Base-by-base conservation (phyloP, 352 stramenopile species). In the Phytophthora fragariae region DNA sequence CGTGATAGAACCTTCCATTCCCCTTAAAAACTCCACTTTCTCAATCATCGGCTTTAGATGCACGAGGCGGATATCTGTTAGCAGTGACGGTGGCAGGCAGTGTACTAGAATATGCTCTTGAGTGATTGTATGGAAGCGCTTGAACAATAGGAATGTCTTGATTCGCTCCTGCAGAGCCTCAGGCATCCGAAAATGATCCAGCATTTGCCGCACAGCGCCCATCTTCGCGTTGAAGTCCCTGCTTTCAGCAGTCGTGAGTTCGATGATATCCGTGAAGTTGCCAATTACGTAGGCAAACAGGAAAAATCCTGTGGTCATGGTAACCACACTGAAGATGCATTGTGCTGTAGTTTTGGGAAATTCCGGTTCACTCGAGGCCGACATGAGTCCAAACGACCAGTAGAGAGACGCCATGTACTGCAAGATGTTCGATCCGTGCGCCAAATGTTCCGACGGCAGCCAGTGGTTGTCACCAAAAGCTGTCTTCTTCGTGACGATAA, bases 221-320 rank as follows among this genome's bases (percentile, higher is more conserved):
- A 91, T 70, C 35, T 86, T 83, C 6, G 66, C 67, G 60, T 88
- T 84, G 53, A 91, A 92, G 14, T 88, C 77, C 5, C 83, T 85
- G 29, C 87, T 88, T 35, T 89, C 83, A 4, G 76, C 80, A 24
- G 86, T 83, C 35, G 83, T 81, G 31, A 91, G 72, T 39, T 88
- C 79, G 15, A 86, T 89, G 3, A 83, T 86, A 54, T 92, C 83
- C 0, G 78, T 68, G 19, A 92, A 83, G 57, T 92, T 92, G 10
- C 85, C 85, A 33, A 92, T 77, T 11, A 92, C 80, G 57, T 92
- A 92, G 17, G 85, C 82, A 44, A 92, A 87, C 1, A 91, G 65
- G 54, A 92, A 92, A 21, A 92, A 89, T 0, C 85, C 85, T 1
- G 50, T 76, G 3, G 82, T 90, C 80, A 91, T 90, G 1, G 82